Evolutionary conservation across 805 yeast genomes (phyloP).

Genomic region (Saccharomyces jurei): DNA sequence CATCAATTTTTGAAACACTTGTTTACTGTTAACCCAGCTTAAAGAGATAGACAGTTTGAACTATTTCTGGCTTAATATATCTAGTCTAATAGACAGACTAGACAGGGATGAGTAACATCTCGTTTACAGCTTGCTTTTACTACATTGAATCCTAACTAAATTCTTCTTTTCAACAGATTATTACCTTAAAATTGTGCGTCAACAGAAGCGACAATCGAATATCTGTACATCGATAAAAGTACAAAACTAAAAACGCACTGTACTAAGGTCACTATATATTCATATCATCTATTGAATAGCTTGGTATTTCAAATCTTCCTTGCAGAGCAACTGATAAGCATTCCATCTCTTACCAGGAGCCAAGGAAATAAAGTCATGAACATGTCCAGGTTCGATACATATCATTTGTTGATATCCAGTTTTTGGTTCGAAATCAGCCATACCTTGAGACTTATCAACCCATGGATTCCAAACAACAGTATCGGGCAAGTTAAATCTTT

Average conservation of each 20-base stretch:
- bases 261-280: neutral
- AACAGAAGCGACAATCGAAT: neutral
- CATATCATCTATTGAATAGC: slow-evolving; percentile 29
- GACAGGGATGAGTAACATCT: too few relatives aligned
- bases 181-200: too few relatives aligned
- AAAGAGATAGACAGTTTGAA: too few relatives aligned
- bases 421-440: slow-evolving; percentile 87
- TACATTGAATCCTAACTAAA: too few relatives aligned
- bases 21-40: too few relatives aligned
- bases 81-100: too few relatives aligned
- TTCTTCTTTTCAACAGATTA: too few relatives aligned
- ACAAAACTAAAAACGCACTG: neutral
- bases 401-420: slow-evolving; percentile 79
- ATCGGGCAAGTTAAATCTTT: slow-evolving; percentile 54
- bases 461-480: slow-evolving; percentile 98
- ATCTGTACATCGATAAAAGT: neutral
- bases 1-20: too few relatives aligned
- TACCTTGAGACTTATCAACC: slow-evolving; percentile 69
- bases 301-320: slow-evolving; percentile 56
- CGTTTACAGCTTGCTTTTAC: too few relatives aligned
- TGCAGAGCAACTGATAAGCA: slow-evolving; percentile 53
- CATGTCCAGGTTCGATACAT: slow-evolving; percentile 92
- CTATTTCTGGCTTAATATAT: too few relatives aligned
- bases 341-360: slow-evolving; percentile 70
- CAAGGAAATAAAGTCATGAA: slow-evolving; percentile 55